phyloP scores from a whole-genome alignment of 1,284 basidiomycete genomes.

The Rhodotorula sp. region DNA sequence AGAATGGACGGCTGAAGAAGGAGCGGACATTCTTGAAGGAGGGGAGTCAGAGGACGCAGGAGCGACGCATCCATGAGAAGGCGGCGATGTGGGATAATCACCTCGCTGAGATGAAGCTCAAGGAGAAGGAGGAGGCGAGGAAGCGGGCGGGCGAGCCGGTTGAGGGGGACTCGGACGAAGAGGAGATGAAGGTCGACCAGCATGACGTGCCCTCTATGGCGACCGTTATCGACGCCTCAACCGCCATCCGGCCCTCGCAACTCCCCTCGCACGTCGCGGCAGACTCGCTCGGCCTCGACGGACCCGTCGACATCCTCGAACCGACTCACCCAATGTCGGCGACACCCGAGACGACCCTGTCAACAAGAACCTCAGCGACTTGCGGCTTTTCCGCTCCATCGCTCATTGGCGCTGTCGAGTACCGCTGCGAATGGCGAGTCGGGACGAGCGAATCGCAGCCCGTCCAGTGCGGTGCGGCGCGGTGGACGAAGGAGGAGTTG shows the following conservation, averaged over 20 bases:
- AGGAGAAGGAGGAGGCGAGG: not conserved
- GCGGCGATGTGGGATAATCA: conserved; percentile 37
- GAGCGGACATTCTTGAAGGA: conserved; percentile 18
- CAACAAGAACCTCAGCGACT: not conserved
- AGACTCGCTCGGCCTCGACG: not conserved
- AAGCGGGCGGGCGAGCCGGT: not conserved
- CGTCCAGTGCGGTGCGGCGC: conserved; percentile 8
- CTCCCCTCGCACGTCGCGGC: conserved; percentile 1
- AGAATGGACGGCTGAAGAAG: conserved; percentile 16
- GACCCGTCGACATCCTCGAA: not conserved
- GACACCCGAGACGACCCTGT: not conserved
- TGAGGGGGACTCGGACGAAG: conserved; percentile 18
- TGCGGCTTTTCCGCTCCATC: not conserved
- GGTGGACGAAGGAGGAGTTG: conserved; percentile 1
- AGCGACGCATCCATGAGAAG: conserved; percentile 24
- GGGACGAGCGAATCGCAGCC: not conserved
- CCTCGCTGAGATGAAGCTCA: conserved; percentile 7
- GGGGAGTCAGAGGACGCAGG: conserved; percentile 13
- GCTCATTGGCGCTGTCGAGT: not conserved
- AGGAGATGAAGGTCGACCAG: conserved; percentile 1
- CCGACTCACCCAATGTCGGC: not conserved
- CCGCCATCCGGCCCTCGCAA: not conserved
- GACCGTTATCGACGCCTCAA: not conserved
- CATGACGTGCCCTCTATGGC: not conserved
- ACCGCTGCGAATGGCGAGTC: conserved; percentile 20